Evolutionary conservation across 768 basidiomycete genomes (phyloP), one percentile per base, ranked within the genome.

Genomic region (Rhodotorula paludigena): DNA sequence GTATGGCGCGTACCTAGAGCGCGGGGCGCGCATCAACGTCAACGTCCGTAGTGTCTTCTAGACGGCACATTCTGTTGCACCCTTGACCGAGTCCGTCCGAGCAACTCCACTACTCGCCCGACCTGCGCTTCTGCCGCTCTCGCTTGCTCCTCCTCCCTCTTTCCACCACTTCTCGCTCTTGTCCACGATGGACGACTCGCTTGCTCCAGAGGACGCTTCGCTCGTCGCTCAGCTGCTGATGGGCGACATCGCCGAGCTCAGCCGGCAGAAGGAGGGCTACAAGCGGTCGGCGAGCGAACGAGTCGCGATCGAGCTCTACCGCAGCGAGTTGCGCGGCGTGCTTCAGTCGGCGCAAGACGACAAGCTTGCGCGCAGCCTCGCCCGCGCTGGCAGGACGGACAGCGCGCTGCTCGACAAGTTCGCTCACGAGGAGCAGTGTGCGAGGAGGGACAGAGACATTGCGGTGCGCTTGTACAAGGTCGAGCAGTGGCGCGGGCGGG

Each of bases 1-100:
- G 11, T 90, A 71, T 38, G 83, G 80, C 63, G 80, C 82, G 36
- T 92, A 90, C 77, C 79, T 92, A 77, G 78, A 75, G 52, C 82
- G 55, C 2, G 64, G 82, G 6, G 83, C 87, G 3, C 82, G 94
- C 64, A 88, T 98, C 75, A 97, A 97, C 76, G 82, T 97, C 63
- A 97, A 97, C 73, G 90, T 91, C 14, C 82, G 94, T 60, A 92
- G 96, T 61, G 80, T 81, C 2, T 80, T 78, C 32, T 42, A 36
- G 33, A 18, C 30, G 11, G 4, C 18, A 20, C 21, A 42, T 10
- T 16, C 41, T 14, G 21, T n/a, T n/a, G n/a, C n/a, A n/a, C n/a
- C n/a, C n/a, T n/a, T n/a, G n/a, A n/a, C n/a, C n/a, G n/a, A n/a
- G n/a, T n/a, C n/a, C n/a, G n/a, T n/a, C n/a, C n/a, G n/a, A n/a